These are phyloP conservation scores for Cylindrodendrum hubeiense DNA, from an alignment of 2,329 filamentous ascomycete genomes.

Conservation along the genomic window DNA sequence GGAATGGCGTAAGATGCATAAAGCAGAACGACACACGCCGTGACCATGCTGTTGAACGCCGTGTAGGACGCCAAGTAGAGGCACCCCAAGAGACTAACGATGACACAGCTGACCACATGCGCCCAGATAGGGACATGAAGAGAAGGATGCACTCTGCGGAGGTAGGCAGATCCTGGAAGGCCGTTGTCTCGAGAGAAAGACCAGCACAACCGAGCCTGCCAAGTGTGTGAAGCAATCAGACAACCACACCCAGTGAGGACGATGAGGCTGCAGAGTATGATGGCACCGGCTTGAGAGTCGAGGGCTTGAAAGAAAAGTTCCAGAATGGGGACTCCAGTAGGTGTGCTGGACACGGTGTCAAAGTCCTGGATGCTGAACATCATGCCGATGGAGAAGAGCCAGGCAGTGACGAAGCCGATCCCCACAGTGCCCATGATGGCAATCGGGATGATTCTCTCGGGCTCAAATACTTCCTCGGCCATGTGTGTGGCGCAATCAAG, in stretches of 20 bases:
- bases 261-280: not conserved
- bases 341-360: not conserved
- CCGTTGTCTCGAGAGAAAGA: constrained; percentile 13
- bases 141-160: no score
- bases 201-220: constrained; percentile 16
- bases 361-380: constrained; percentile 27
- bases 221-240: constrained; percentile 8
- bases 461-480: constrained; percentile 23
- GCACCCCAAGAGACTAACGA: constrained; percentile 4
- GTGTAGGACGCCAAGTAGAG: constrained; percentile 11
- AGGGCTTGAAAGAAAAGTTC: not conserved
- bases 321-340: not conserved
- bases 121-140: constrained; percentile 16
- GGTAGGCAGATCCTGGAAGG: not conserved
- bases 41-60: constrained; percentile 16
- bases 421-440: constrained; percentile 22
- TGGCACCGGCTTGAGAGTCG: not conserved
- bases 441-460: constrained; percentile 11
- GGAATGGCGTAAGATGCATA: constrained; percentile 20
- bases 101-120: not conserved
- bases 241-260: constrained; percentile 1
- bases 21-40: constrained; percentile 18
- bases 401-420: constrained; percentile 24
- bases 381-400: constrained; percentile 22
- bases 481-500: constrained; percentile 24